These are phyloP conservation scores for Vickermania spadyakhi DNA, from an alignment of 208 protist genomes.

Conservation along the genomic window DNA sequence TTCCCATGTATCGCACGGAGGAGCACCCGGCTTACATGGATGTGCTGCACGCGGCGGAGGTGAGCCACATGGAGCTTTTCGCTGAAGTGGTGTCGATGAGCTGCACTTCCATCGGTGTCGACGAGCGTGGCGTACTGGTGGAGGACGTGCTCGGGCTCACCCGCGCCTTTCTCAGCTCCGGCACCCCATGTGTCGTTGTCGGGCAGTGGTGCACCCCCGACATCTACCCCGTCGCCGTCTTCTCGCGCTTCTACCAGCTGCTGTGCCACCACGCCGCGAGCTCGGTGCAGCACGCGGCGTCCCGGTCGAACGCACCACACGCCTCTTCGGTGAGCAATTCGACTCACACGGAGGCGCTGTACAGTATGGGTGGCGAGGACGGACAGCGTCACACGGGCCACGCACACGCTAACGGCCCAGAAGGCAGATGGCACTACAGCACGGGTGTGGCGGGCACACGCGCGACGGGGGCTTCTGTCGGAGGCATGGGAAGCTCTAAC, in stretches of 20 bases:
- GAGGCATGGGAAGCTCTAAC: slow-evolving; percentile 4
- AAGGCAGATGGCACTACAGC: background rate
- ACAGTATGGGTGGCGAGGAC: background rate
- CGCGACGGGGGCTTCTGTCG: background rate
- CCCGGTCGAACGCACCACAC: background rate
- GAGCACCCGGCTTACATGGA: slow-evolving; percentile 21
- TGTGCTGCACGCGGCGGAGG: slow-evolving; percentile 50
- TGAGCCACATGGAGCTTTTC: slow-evolving; percentile 70
- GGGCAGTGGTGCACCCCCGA: slow-evolving; percentile 88
- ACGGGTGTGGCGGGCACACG: background rate
- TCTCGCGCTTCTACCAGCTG: slow-evolving; percentile 63
- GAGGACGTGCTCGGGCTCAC: slow-evolving; percentile 65
- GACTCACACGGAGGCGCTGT: background rate
- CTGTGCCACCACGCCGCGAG: slow-evolving; percentile 7
- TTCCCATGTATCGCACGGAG: slow-evolving; percentile 14
- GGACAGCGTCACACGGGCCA: background rate
- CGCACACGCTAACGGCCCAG: background rate
- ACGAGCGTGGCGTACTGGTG: slow-evolving; percentile 19
- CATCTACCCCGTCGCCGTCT: slow-evolving; percentile 69
- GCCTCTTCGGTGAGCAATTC: slow-evolving; percentile 54
- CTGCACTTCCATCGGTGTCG: slow-evolving; percentile 62
- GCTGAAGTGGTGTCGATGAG: slow-evolving; percentile 77
- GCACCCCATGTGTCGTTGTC: slow-evolving; percentile 68
- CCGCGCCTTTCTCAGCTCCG: slow-evolving; percentile 58
- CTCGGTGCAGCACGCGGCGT: background rate